phyloP scores from a whole-genome alignment of 139 green algal genomes.

The Diplosphaera chodatii region DNA sequence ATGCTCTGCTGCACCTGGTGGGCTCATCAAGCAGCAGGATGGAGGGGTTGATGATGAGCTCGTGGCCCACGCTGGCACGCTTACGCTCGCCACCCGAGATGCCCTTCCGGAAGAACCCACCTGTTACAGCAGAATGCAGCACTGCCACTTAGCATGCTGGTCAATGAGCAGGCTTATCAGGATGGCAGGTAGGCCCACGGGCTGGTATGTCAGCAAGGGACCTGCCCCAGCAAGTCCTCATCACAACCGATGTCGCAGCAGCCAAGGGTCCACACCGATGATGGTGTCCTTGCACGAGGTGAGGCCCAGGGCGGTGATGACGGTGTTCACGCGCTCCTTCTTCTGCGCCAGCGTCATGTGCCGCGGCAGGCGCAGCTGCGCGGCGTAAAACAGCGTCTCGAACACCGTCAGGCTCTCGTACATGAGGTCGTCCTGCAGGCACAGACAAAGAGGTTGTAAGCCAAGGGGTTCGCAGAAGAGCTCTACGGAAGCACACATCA shows the following conservation, averaged over 20 bases:
- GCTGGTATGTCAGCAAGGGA: too few species aligned
- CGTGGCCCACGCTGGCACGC: conserved; percentile 73
- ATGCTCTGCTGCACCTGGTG: conserved; percentile 20
- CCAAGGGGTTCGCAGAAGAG: too few species aligned
- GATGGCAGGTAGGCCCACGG: too few species aligned
- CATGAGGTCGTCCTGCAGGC: conserved; percentile 87
- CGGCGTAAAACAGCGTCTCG: conserved; percentile 70
- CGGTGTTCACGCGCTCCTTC: conserved; percentile 53
- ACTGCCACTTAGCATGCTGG: too few species aligned
- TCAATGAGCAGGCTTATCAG: too few species aligned
- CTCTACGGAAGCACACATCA: too few species aligned
- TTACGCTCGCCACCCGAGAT: conserved; percentile 93
- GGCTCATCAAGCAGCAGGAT: conserved; percentile 85
- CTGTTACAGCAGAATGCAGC: conserved; percentile 6
- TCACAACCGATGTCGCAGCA: too few species aligned
- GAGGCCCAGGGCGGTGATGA: conserved; percentile 67
- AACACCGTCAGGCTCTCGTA: conserved; percentile 73
- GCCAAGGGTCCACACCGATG: conserved; percentile 45
- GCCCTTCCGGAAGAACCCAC: conserved; percentile 72
- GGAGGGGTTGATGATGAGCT: conserved; percentile 91
- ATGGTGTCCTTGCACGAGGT: conserved; percentile 79
- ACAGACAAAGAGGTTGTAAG: too few species aligned
- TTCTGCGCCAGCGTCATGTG: conserved; percentile 56
- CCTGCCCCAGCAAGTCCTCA: too few species aligned
- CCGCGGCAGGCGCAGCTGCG: conserved; percentile 71